A percentile compares a stretch with the other conserved stretches of the same genome.
These are phyloP conservation scores for Calonectria fujianensis DNA, from an alignment of 2,329 filamentous ascomycete species.

Conservation along the genomic window DNA sequence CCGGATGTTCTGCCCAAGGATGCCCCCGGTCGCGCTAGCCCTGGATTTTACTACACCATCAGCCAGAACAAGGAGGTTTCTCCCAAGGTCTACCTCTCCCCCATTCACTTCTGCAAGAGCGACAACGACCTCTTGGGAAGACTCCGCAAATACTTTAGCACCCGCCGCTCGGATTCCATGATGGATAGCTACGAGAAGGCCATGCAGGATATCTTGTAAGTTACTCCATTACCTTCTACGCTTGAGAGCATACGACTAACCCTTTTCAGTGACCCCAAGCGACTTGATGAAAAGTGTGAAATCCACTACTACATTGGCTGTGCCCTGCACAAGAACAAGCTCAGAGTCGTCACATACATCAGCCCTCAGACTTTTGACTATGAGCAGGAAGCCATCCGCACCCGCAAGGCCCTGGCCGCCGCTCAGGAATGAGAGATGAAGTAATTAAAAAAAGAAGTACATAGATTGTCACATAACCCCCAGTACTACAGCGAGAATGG, in stretches of 20 bases:
- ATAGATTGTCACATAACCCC: neutral
- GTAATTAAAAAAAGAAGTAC: neutral
- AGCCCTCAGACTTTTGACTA: constrained; percentile 21
- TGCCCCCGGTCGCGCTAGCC: constrained; percentile 5
- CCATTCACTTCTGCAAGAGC: constrained; percentile 22
- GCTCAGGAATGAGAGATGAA: neutral
- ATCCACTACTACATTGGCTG: constrained; percentile 20
- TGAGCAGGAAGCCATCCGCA: constrained; percentile 10
- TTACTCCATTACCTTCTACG: neutral
- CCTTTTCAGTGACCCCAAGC: neutral
- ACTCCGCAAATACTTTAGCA: constrained; percentile 18
- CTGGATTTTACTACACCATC: constrained; percentile 20
- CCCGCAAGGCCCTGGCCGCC: constrained; percentile 1
- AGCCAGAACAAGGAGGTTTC: constrained; percentile 25
- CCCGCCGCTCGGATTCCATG: constrained; percentile 7
- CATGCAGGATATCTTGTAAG: constrained; percentile 20
- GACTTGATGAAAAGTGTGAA: neutral
- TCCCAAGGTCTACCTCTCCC: constrained; percentile 16
- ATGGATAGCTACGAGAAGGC: constrained; percentile 19
- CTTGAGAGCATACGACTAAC: neutral
- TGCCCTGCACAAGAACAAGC: constrained; percentile 11
- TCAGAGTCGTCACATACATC: constrained; percentile 17
- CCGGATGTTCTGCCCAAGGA: constrained; percentile 3
- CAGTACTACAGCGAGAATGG: neutral
- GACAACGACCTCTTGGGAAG: constrained; percentile 17